Conservation (phyloP, 208 protist species). For the Leishmania major region DNA sequence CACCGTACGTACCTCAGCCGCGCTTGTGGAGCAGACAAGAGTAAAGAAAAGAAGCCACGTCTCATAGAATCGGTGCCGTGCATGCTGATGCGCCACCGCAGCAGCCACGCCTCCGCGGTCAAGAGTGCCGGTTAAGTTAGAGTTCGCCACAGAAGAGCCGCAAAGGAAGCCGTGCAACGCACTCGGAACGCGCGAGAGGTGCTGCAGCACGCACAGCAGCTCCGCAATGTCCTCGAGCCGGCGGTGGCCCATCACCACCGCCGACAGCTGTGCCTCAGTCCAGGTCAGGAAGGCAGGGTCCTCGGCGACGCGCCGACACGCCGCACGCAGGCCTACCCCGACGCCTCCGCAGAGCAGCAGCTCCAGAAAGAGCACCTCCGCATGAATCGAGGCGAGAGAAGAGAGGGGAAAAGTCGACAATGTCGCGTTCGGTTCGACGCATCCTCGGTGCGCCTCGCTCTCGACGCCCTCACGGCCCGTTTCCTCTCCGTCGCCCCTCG, state of each 20-base stretch:
- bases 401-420: not conserved
- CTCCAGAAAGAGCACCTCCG: conserved; percentile 21
- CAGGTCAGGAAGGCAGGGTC: conserved; percentile 38
- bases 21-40: conserved; percentile 23
- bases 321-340: conserved; percentile 16
- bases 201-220: conserved; percentile 44
- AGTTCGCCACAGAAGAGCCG: not conserved
- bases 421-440: not conserved
- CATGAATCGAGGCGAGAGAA: not conserved
- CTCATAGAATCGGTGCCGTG: conserved; percentile 34
- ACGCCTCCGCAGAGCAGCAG: conserved; percentile 50
- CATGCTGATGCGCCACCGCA: not conserved
- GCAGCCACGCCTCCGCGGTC: not conserved
- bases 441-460: not conserved
- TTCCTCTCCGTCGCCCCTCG: not conserved
- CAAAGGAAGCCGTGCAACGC: conserved; percentile 22
- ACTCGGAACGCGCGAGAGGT: conserved; percentile 32
- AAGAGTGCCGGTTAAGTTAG: not conserved
- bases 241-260: conserved; percentile 40
- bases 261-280: conserved; percentile 29
- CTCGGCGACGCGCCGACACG: conserved; percentile 36
- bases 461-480: not conserved
- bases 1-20: conserved; percentile 21
- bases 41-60: conserved; percentile 47
- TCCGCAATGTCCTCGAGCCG: conserved; percentile 27